Percentiles rank a stretch among this genome's conserved stretches.
Evolutionary conservation across 2,329 filamentous ascomycete genomes (phyloP).

Genomic region (Aureobasidium sp.): DNA sequence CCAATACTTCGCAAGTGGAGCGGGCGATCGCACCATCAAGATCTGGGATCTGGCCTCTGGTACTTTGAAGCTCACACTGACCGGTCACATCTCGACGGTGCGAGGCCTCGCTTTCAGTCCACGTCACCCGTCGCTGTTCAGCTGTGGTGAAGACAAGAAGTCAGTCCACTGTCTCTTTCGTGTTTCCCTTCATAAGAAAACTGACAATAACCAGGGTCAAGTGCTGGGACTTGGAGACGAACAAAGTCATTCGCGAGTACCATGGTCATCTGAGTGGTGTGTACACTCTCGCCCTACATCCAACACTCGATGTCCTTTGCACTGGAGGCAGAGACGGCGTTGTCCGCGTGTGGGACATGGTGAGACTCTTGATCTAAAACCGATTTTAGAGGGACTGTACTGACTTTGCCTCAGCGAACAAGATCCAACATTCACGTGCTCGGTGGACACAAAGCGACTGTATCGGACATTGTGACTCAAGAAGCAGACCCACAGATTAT

Average conservation of each 20-base stretch:
- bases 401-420: conserved; percentile 49
- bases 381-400: neutral
- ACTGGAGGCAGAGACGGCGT: conserved; percentile 93
- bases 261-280: conserved; percentile 95
- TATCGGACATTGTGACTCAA: conserved; percentile 84
- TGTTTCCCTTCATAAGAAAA: too few species aligned
- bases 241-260: conserved; percentile 95
- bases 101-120: conserved; percentile 87
- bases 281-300: conserved; percentile 88
- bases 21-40: conserved; percentile 94
- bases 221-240: conserved; percentile 99
- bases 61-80: conserved; percentile 74
- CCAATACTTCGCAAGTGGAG: conserved; percentile 94
- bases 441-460: conserved; percentile 81
- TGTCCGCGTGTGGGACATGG: conserved; percentile 94
- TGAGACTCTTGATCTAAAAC: neutral
- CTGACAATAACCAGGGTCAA: too few species aligned
- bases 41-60: conserved; percentile 95
- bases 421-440: conserved; percentile 93
- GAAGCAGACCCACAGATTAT: conserved; percentile 96
- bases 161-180: too few species aligned
- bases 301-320: conserved; percentile 87
- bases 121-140: conserved; percentile 93
- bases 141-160: conserved; percentile 98
- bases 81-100: conserved; percentile 90